Percentiles rank a stretch among this genome's conserved stretches.
Conservation (phyloP, 768 basidiomycete genomes). For the Amanita thiersii region DNA sequence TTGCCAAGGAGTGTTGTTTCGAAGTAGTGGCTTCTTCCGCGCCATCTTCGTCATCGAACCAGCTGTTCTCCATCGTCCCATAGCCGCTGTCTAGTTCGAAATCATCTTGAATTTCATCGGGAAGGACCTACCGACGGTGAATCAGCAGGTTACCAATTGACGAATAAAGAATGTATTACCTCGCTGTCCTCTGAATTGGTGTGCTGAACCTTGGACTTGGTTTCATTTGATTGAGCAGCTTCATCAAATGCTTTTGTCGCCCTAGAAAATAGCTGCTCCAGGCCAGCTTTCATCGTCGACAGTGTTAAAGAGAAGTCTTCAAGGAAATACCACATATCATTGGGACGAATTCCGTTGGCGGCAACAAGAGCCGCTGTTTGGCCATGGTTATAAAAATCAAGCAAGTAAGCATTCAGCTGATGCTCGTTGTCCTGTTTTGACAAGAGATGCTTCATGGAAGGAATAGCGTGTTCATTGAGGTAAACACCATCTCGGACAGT, state of each 20-base stretch:
- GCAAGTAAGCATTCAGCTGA: conserved; percentile 53
- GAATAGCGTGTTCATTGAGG: conserved; percentile 53
- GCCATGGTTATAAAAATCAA: conserved; percentile 66
- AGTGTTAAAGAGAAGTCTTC: conserved; percentile 50
- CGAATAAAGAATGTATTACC: neutral
- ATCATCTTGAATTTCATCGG: conserved; percentile 13
- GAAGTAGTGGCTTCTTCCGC: conserved; percentile 8
- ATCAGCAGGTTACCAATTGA: conserved; percentile 10
- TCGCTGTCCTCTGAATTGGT: conserved; percentile 1
- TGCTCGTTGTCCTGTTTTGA: conserved; percentile 12
- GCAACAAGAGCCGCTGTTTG: conserved; percentile 36
- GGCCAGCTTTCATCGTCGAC: conserved; percentile 35
- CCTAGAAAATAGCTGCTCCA: conserved; percentile 38
- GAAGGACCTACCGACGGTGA: too few species aligned
- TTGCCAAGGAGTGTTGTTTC: conserved; percentile 12
- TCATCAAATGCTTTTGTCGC: conserved; percentile 8
- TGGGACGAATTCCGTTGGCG: conserved; percentile 52
- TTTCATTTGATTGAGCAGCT: neutral
- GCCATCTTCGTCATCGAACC: conserved; percentile 13
- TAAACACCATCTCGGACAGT: conserved; percentile 46
- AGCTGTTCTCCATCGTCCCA: conserved; percentile 15
- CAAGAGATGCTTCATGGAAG: conserved; percentile 35
- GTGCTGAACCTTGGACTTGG: conserved; percentile 1
- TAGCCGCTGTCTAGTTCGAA: conserved; percentile 18
- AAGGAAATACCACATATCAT: conserved; percentile 59